These are phyloP conservation scores for Tremellales sp. DNA, from an alignment of 1,284 basidiomycete genomes.

Conservation along the genomic window DNA sequence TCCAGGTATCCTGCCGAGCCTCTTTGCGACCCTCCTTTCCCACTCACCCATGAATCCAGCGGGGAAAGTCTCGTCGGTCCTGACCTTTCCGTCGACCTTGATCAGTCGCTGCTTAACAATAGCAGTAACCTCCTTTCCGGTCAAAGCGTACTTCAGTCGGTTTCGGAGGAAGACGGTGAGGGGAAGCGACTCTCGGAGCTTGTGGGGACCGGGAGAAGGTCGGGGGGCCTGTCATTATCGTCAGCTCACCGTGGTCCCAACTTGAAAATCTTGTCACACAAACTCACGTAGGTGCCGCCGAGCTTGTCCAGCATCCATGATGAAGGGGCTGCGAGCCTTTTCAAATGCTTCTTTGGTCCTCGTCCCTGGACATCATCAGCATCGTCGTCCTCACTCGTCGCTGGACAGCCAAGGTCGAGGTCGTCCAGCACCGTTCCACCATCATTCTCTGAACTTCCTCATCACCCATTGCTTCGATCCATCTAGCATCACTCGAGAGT, in stretches of 20 bases:
- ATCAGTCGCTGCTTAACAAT: slow-evolving; percentile 96
- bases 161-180: slow-evolving; percentile 96
- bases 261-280: background rate
- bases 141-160: slow-evolving; percentile 98
- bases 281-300: slow-evolving; percentile 89
- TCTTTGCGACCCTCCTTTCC: background rate
- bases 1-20: background rate
- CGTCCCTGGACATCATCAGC: slow-evolving; percentile 58
- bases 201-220: slow-evolving; percentile 97
- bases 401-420: too few species aligned
- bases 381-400: background rate
- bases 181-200: slow-evolving; percentile 94
- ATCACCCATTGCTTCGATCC: too few species aligned
- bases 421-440: too few species aligned
- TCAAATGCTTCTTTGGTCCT: slow-evolving; percentile 99
- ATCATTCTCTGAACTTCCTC: too few species aligned
- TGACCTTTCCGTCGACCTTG: slow-evolving; percentile 98
- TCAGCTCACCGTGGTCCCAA: slow-evolving; percentile 1
- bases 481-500: too few species aligned
- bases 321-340: slow-evolving; percentile 93
- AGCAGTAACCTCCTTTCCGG: slow-evolving; percentile 87
- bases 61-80: slow-evolving; percentile 96
- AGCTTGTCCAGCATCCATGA: slow-evolving; percentile 99
- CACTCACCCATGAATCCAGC: slow-evolving; percentile 92
- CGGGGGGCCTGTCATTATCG: slow-evolving; percentile 76